These are phyloP conservation scores for Kurtzmaniella quercitrusa DNA, from an alignment of 1,139 yeast species.

Conservation along the genomic window DNA sequence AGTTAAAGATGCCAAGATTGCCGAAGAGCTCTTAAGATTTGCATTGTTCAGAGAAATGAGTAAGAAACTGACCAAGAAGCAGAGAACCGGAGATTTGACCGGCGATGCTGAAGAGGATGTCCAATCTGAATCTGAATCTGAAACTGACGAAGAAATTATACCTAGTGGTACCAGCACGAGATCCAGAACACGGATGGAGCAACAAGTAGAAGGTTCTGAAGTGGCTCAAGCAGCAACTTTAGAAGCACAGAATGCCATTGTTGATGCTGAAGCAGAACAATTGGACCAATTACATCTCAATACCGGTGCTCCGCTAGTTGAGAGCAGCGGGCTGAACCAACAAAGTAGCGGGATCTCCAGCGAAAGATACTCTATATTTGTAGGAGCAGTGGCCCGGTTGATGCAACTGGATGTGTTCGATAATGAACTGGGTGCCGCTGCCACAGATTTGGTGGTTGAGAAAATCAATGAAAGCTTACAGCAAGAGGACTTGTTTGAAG, in stretches of 20 bases:
- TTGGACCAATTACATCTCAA: slow-evolving; percentile 22
- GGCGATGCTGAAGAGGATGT: slow-evolving; percentile 16
- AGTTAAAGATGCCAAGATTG: slow-evolving; percentile 76
- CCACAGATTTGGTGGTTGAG: slow-evolving; percentile 38
- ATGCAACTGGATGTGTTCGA: slow-evolving; percentile 46
- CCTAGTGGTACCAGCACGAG: slow-evolving; percentile 18
- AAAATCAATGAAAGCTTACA: slow-evolving; percentile 49
- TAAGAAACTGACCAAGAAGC: slow-evolving; percentile 32
- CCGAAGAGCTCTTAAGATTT: slow-evolving; percentile 78
- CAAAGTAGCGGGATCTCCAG: slow-evolving; percentile 33
- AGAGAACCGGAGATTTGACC: slow-evolving; percentile 17
- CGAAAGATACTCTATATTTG: slow-evolving; percentile 45
- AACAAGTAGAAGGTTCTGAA: slow-evolving; percentile 7
- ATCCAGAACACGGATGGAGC: slow-evolving; percentile 11
- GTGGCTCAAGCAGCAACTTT: slow-evolving; percentile 9
- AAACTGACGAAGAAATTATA: slow-evolving; percentile 19
- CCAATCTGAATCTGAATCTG: slow-evolving; percentile 16
- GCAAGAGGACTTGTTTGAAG: slow-evolving; percentile 57
- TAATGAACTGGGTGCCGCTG: slow-evolving; percentile 40
- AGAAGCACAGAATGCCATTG: slow-evolving; percentile 11
- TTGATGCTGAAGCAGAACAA: slow-evolving; percentile 19
- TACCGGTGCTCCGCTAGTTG: slow-evolving; percentile 22
- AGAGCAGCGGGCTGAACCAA: slow-evolving; percentile 14
- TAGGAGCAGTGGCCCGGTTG: slow-evolving; percentile 42
- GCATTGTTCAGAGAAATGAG: slow-evolving; percentile 80